phyloP scores from a whole-genome alignment of 1,284 basidiomycete genomes.

The Ceratobasidium papillatum region DNA sequence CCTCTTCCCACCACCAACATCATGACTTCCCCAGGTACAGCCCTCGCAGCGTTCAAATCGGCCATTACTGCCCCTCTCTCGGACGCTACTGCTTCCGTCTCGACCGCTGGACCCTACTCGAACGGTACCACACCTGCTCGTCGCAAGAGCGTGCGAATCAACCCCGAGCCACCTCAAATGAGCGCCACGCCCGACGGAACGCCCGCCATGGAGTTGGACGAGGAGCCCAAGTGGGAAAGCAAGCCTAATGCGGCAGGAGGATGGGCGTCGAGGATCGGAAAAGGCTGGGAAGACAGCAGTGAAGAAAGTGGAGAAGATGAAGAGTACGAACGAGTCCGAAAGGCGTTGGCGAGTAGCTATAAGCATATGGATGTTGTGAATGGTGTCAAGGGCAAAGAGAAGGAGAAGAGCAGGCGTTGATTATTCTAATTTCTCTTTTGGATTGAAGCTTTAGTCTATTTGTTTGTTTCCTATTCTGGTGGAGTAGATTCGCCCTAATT shows the following conservation, averaged over 20 bases:
- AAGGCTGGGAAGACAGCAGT: slow-evolving; percentile 71
- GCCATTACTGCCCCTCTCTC: slow-evolving; percentile 17
- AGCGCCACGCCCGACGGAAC: slow-evolving; percentile 57
- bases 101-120: slow-evolving; percentile 42
- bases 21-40: slow-evolving; percentile 9
- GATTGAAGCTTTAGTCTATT: not conserved
- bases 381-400: not conserved
- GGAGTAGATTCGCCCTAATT: slow-evolving; percentile 7
- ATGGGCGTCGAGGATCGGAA: slow-evolving; percentile 50
- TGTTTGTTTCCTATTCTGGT: not conserved
- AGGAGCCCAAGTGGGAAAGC: slow-evolving; percentile 38
- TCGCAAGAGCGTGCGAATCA: slow-evolving; percentile 78
- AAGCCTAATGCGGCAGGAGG: slow-evolving; percentile 5
- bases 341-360: slow-evolving; percentile 54
- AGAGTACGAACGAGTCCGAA: slow-evolving; percentile 66
- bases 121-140: slow-evolving; percentile 52
- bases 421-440: not conserved
- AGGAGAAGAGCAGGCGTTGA: slow-evolving; percentile 4
- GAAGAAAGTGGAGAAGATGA: slow-evolving; percentile 64
- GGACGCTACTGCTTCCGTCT: slow-evolving; percentile 44
- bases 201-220: slow-evolving; percentile 46
- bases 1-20: not conserved
- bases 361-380: slow-evolving; percentile 35
- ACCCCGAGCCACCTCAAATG: slow-evolving; percentile 53
- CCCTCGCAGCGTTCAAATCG: slow-evolving; percentile 23